Conservation (phyloP, 2,329 filamentous ascomycete genomes). For the Macrophomina phaseolina region DNA sequence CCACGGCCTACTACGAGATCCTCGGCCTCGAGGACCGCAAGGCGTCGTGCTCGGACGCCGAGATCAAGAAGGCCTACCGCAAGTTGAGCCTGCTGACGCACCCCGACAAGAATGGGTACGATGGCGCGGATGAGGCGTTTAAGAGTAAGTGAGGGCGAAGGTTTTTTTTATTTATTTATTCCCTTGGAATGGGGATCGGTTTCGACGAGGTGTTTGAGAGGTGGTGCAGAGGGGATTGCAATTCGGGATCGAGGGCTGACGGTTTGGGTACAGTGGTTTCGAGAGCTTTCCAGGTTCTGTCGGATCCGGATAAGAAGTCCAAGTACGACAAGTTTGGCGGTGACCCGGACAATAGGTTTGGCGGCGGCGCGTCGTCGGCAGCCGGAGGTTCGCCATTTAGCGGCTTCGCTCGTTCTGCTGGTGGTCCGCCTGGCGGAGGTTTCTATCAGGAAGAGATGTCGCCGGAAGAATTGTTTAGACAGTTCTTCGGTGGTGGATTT, state of each 20-base stretch:
- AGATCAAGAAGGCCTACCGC: constrained; percentile 97
- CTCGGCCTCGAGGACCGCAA: constrained; percentile 72
- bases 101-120: constrained; percentile 98
- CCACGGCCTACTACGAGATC: constrained; percentile 96
- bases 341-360: constrained; percentile 89
- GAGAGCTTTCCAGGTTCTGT: constrained; percentile 88
- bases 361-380: constrained; percentile 64
- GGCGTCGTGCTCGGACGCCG: constrained; percentile 72
- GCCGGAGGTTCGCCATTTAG: constrained; percentile 69
- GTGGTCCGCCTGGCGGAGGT: constrained; percentile 58
- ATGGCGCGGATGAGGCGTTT: constrained; percentile 95
- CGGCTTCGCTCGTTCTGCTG: constrained; percentile 60
- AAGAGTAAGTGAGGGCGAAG: constrained; percentile 66
- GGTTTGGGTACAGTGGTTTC: constrained; percentile 70
- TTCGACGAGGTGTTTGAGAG: neutral
- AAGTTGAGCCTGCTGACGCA: constrained; percentile 94
- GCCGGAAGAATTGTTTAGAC: constrained; percentile 94
- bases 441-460: constrained; percentile 92
- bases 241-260: neutral
- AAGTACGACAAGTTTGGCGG: constrained; percentile 89
- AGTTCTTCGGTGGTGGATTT: constrained; percentile 85
- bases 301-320: constrained; percentile 89
- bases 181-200: too few species aligned
- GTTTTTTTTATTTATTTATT: neutral
- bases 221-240: neutral